Conservation (phyloP, 306 rosid genomes). For the Lathyrus aphaca region DNA sequence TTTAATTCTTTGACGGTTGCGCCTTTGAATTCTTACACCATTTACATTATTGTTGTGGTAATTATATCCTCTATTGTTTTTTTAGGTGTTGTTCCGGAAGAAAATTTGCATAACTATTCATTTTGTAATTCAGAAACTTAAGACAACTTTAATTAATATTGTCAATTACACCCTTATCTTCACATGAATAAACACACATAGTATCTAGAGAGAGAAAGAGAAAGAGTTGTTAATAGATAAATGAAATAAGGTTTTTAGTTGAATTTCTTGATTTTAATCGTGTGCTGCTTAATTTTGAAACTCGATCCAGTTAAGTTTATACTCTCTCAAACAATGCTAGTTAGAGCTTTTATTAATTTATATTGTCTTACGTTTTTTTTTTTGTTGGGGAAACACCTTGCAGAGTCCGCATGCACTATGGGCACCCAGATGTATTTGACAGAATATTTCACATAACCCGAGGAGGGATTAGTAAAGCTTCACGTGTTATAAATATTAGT, state of each 20-base stretch:
- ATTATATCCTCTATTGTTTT: not conserved
- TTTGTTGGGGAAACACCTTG: conserved; percentile 37
- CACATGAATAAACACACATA: not conserved
- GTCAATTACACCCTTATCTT: not conserved
- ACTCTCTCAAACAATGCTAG: conserved; percentile 11
- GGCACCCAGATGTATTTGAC: conserved; percentile 98
- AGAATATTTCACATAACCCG: conserved; percentile 92
- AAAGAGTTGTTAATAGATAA: not conserved
- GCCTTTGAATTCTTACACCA: too few species aligned
- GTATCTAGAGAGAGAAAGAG: not conserved
- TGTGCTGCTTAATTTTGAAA: conserved; percentile 7
- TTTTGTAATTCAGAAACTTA: not conserved
- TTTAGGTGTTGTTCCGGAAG: not conserved
- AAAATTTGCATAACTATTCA: not conserved
- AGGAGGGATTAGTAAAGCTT: conserved; percentile 96
- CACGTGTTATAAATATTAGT: conserved; percentile 95
- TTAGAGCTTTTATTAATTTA: conserved; percentile 7
- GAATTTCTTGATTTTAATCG: not conserved
- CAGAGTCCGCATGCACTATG: conserved; percentile 99
- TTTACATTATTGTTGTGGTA: too few species aligned
- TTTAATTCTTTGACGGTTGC: not conserved
- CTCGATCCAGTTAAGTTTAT: conserved; percentile 2
- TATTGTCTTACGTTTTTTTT: not conserved
- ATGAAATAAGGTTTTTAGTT: not conserved
- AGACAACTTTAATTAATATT: not conserved